Evolutionary conservation across 495 filamentous ascomycete species (phyloP), one percentile per base, ranked within the genome.

Genomic region (Lichina pygmaea): DNA sequence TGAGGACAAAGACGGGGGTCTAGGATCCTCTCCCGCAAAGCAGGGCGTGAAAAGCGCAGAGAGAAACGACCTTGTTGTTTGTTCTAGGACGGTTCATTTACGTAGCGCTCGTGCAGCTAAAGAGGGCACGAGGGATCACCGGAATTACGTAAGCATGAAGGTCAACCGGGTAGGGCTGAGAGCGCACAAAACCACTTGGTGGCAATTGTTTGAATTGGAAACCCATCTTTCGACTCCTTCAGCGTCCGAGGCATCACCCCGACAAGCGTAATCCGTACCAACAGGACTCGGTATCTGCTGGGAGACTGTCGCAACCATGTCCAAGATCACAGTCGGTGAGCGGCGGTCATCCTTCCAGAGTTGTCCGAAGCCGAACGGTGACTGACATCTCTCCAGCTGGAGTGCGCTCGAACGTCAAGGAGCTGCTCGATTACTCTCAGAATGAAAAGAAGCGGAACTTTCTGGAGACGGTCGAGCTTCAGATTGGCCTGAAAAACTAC

Each of bases 401-500:
- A 81, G 85, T 93, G 73, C 85, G 86, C 73, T 66, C 75, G 59
- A 85, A 94, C 67, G 80, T 93, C 61, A 67, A 80, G 64, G 72
- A 80, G 55, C 70, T 94, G 46, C 78, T 94, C 53, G 78, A 92
- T 52, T 91, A 92, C 75, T 86, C 81, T 66, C 77, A 71, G 58
- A 81, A 94, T 62, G 80, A 82, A 64, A 95, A 97, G 80, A 97
- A 97, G 79, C 70, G 89, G 50, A 95, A 95, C 75, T 97, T 95
- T 74, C 75, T 93, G 66, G 84, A 92, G 72, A 92, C 84, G 58
- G 76, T 79, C 61, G 74, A 77, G 58, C 81, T 95, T 59, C 86
- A 95, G 67, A 93, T 97, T 72, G 89, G 89, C 60, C 78, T 97
- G 61, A 97, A 97, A 81, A 97, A 97, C 80, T 97, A 97, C 72